These are phyloP conservation scores for Penicillium silybi DNA, from an alignment of 495 filamentous ascomycete species.

Conservation along the genomic window DNA sequence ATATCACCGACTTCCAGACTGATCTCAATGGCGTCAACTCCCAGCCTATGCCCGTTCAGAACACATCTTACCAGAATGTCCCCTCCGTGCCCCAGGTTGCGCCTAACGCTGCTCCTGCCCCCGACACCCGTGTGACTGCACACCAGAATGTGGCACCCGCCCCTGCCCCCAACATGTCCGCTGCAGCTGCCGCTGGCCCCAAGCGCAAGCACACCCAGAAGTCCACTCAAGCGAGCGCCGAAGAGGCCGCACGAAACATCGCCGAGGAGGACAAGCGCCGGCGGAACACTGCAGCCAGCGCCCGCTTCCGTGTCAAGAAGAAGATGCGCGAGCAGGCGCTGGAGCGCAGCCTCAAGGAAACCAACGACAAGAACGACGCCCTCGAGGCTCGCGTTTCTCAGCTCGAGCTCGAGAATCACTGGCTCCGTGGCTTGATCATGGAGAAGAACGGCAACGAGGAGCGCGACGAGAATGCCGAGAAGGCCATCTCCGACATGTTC, in stretches of 20 bases:
- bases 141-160: constrained; percentile 17
- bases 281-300: constrained; percentile 91
- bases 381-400: constrained; percentile 79
- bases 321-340: constrained; percentile 95
- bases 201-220: constrained; percentile 44
- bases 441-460: constrained; percentile 72
- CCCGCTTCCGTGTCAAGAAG: constrained; percentile 98
- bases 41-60: constrained; percentile 24
- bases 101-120: constrained; percentile 20
- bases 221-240: constrained; percentile 28
- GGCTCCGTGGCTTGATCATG: constrained; percentile 88
- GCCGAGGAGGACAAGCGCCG: constrained; percentile 98
- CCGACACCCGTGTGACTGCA: constrained; percentile 19
- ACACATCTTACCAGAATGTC: constrained; percentile 24
- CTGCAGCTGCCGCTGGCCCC: constrained; percentile 20
- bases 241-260: constrained; percentile 58
- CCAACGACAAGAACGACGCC: constrained; percentile 72
- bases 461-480: constrained; percentile 35
- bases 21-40: constrained; percentile 28
- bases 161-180: constrained; percentile 13
- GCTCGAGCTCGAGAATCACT: constrained; percentile 93
- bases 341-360: constrained; percentile 85
- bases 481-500: constrained; percentile 47
- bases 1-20: constrained; percentile 33
- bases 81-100: constrained; percentile 19